Evolutionary conservation across 2,329 filamentous ascomycete species (phyloP), one percentile per base, ranked within the genome.

Genomic region (Sporothrix pseudoabietina): DNA sequence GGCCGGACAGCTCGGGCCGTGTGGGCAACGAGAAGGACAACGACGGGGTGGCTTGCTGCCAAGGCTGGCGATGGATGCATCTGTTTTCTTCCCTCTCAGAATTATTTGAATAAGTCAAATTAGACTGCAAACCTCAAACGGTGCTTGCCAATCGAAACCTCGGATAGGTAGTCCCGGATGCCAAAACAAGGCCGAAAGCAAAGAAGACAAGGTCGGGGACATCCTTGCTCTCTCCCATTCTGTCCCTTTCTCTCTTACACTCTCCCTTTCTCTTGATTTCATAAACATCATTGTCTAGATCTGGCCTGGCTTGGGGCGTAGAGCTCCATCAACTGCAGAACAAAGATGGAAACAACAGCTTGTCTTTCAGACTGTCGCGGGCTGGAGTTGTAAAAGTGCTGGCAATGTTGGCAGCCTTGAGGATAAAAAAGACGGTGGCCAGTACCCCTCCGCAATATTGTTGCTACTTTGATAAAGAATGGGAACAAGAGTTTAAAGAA

Each of bases 61-160:
- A 65, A 44, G 61, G 32, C 35, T 22, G 10, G n/a, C 16, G 14
- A 59, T 8, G 55, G 14, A 5, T 65, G 10, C 12, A 7, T 41
- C 4, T 39, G 16, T n/a, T 39, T 41, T 41, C 3, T n/a, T 22
- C 39, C n/a, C 1, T 61, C n/a, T n/a, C 30, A 35, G 9, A 14
- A 32, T 22, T 12, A 19, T 3, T 32, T 30, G 9, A n/a, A 41
- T 41, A 63, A 63, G n/a, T n/a, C n/a, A n/a, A n/a, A n/a, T n/a
- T n/a, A n/a, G n/a, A n/a, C n/a, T n/a, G n/a, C n/a, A 35, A 35
- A 61, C 59, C 59, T 44, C 59, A 65, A 65, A 65, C 19, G 19
- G 19, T 3, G 44, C n/a, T 61, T 35, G 59, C 26, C 59, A 63
- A 44, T 44, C 19, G n/a, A 65, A 65, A 65, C n/a, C 7, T 26